Evolutionary conservation across 768 basidiomycete genomes (phyloP).

Genomic region (Mrakia hoshinonis): DNA sequence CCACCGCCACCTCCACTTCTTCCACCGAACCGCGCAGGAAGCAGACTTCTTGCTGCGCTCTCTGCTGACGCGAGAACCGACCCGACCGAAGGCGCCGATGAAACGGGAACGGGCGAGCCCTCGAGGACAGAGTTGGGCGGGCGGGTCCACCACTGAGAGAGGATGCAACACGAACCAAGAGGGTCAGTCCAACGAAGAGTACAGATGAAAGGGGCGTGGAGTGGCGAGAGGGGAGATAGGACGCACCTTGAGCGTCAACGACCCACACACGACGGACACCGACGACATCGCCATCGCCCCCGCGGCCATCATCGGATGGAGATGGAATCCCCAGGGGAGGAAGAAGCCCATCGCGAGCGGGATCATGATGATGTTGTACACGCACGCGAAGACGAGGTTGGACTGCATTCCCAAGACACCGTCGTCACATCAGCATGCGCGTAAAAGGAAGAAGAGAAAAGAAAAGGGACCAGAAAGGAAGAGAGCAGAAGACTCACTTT

Average conservation of each 20-base stretch:
- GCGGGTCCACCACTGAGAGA: conserved; percentile 23
- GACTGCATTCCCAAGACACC: conserved; percentile 44
- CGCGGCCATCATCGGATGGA: conserved; percentile 98
- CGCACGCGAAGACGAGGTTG: conserved; percentile 92
- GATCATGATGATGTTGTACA: conserved; percentile 87
- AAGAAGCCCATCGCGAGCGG: conserved; percentile 97
- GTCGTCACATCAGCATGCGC: not conserved
- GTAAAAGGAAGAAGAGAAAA: not conserved
- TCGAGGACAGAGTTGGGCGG: conserved; percentile 24
- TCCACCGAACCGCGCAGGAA: not conserved
- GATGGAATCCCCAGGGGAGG: conserved; percentile 79
- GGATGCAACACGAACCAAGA: not conserved
- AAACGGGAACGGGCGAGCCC: conserved; percentile 6
- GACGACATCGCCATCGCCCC: conserved; percentile 97
- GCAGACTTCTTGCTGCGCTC: not conserved
- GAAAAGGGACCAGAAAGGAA: not conserved
- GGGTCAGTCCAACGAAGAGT: not conserved
- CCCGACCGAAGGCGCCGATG: not conserved
- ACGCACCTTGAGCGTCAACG: conserved; percentile 63
- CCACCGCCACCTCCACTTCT: not conserved
- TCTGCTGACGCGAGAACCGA: not conserved
- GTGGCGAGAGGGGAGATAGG: not conserved
- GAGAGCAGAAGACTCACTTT: conserved; percentile 34
- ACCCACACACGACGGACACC: conserved; percentile 88
- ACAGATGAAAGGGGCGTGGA: not conserved